Percentiles rank a stretch among this genome's conserved stretches.
Evolutionary conservation across 148 eudicot species (phyloP).

Genomic region (Polygonum maritimum): DNA sequence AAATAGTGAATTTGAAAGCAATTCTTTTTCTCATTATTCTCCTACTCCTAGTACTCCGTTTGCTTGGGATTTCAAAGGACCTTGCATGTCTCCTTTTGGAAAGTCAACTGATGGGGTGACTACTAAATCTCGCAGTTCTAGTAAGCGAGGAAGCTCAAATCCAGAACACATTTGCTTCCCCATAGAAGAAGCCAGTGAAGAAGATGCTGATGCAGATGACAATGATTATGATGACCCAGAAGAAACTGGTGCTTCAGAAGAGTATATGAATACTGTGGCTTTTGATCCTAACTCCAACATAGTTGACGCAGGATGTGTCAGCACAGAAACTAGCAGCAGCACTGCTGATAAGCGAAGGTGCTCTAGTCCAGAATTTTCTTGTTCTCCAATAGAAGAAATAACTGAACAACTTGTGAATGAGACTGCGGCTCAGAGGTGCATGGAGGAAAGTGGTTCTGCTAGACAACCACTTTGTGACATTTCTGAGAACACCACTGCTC

Average conservation of each 20-base stretch:
- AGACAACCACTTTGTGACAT: constrained; percentile 45
- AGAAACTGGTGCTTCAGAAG: constrained; percentile 14
- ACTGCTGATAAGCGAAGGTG: constrained; percentile 51
- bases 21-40: constrained; percentile 34
- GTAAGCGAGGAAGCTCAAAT: constrained; percentile 43
- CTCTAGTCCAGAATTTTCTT: constrained; percentile 60
- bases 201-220: constrained; percentile 35
- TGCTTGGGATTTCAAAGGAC: constrained; percentile 31
- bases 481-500: constrained; percentile 18
- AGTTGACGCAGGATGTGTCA: not conserved
- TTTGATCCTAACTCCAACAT: not conserved
- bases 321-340: constrained; percentile 11
- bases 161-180: constrained; percentile 79
- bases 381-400: constrained; percentile 63
- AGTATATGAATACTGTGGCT: not conserved
- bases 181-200: constrained; percentile 67
- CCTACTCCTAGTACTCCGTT: constrained; percentile 33
- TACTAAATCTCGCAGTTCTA: constrained; percentile 54
- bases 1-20: constrained; percentile 24
- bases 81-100: constrained; percentile 48
- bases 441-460: constrained; percentile 15
- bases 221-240: constrained; percentile 20
- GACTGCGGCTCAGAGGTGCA: not conserved
- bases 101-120: constrained; percentile 44
- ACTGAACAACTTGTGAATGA: constrained; percentile 13